These are phyloP conservation scores for Ramaria sp. DNA, from an alignment of 768 basidiomycete genomes.

Conservation along the genomic window DNA sequence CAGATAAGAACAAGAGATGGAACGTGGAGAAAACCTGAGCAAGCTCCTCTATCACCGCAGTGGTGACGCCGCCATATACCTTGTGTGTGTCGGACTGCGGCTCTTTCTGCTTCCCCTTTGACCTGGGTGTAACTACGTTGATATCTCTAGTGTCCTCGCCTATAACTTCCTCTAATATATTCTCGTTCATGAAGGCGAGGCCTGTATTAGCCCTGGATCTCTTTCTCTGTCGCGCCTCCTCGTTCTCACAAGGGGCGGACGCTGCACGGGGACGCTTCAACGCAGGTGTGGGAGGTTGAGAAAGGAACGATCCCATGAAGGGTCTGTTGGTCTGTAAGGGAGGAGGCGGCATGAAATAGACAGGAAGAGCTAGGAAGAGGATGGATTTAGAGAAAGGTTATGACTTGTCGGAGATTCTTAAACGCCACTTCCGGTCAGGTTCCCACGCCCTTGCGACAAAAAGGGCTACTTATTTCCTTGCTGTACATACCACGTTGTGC, in stretches of 20 bases:
- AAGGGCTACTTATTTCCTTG: neutral
- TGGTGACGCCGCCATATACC: neutral
- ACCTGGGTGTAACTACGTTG: neutral
- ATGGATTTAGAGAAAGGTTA: neutral
- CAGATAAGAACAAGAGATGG: neutral
- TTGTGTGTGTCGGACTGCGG: neutral
- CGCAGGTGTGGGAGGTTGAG: neutral
- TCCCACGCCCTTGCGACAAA: neutral
- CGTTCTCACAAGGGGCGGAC: conserved; percentile 8
- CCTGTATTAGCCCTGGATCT: conserved; percentile 1
- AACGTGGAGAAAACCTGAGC: neutral
- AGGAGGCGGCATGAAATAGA: neutral
- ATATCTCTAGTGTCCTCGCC: neutral
- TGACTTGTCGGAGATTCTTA: conserved; percentile 5
- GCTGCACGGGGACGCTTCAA: conserved; percentile 6
- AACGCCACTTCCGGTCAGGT: conserved; percentile 3
- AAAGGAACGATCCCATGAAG: neutral
- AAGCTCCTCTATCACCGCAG: conserved; percentile 4
- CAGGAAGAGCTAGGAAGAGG: neutral
- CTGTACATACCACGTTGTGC: neutral
- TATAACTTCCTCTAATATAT: neutral
- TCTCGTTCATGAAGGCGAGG: neutral
- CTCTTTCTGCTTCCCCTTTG: conserved; percentile 4
- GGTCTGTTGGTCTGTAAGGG: neutral
- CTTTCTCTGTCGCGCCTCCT: conserved; percentile 3